These are phyloP conservation scores for Exsudoporus floridanus DNA, from an alignment of 1,284 basidiomycete genomes.

Conservation along the genomic window DNA sequence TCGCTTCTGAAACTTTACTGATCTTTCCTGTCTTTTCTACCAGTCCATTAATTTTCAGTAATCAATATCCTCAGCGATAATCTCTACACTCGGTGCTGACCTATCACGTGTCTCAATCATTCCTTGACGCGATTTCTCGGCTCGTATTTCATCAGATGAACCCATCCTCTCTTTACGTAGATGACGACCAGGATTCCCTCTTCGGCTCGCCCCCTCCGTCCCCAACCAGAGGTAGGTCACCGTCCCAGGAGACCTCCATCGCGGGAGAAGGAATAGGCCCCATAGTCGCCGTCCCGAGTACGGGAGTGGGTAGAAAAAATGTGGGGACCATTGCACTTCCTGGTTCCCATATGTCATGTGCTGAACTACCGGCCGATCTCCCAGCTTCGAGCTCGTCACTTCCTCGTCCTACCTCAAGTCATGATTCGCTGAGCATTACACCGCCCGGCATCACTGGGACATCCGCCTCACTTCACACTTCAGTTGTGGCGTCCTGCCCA, in stretches of 20 bases:
- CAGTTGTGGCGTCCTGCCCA: slow-evolving; percentile 15
- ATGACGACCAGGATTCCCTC: slow-evolving; percentile 64
- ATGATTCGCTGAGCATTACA: background rate
- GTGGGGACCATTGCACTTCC: slow-evolving; percentile 95
- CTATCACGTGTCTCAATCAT: slow-evolving; percentile 19
- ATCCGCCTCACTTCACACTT: background rate
- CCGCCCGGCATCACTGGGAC: background rate
- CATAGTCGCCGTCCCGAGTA: slow-evolving; percentile 19
- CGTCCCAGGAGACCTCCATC: slow-evolving; percentile 55
- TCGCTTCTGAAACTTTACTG: background rate
- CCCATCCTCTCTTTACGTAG: slow-evolving; percentile 12
- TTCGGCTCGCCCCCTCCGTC: slow-evolving; percentile 78
- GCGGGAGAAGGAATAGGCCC: slow-evolving; percentile 3
- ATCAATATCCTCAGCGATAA: slow-evolving; percentile 6
- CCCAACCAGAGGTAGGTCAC: slow-evolving; percentile 72
- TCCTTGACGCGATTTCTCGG: slow-evolving; percentile 9
- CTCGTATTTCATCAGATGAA: slow-evolving; percentile 28
- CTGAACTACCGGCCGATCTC: slow-evolving; percentile 77
- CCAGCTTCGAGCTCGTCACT: slow-evolving; percentile 49
- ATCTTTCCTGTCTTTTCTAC: background rate
- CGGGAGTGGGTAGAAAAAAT: slow-evolving; percentile 58
- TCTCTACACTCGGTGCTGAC: background rate
- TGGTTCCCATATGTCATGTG: slow-evolving; percentile 78
- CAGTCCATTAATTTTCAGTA: background rate
- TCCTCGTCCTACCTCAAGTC: slow-evolving; percentile 22